These are phyloP conservation scores for Lonicera japonica DNA, from an alignment of 129 eudicot species.

Conservation along the genomic window DNA sequence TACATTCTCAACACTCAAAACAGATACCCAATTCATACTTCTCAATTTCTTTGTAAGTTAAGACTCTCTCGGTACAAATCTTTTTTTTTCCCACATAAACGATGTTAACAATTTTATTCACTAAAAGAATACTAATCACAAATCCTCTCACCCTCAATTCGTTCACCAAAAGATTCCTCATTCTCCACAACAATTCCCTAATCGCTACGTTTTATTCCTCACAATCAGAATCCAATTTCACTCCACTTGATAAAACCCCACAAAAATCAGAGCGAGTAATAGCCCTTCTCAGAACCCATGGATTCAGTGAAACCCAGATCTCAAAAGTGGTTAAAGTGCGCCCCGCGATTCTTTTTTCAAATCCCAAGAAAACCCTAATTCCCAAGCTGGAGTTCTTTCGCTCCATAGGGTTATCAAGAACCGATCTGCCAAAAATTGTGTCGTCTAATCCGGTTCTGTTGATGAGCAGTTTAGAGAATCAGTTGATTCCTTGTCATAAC, in stretches of 20 bases:
- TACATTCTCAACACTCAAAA: too few species aligned
- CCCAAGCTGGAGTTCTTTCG: slow-evolving; percentile 26
- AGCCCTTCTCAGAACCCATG: slow-evolving; percentile 9
- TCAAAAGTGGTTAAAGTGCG: not conserved
- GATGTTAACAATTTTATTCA: too few species aligned
- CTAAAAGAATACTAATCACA: too few species aligned
- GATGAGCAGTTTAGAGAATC: slow-evolving; percentile 6
- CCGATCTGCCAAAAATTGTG: not conserved
- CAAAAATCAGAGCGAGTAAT: slow-evolving; percentile 10
- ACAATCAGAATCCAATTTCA: too few species aligned
- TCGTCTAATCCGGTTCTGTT: not conserved
- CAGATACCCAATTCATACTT: too few species aligned
- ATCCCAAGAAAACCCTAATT: slow-evolving; percentile 15
- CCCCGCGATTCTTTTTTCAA: not conserved
- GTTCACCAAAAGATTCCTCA: too few species aligned
- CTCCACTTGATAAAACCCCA: not conserved
- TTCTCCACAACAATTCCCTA: too few species aligned
- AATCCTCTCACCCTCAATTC: too few species aligned
- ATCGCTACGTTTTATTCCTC: too few species aligned
- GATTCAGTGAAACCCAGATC: slow-evolving; percentile 13
- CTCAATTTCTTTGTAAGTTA: too few species aligned
- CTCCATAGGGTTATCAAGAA: slow-evolving; percentile 17
- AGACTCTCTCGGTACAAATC: too few species aligned
- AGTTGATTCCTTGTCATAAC: slow-evolving; percentile 14
- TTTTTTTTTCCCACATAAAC: too few species aligned